Percentiles rank a stretch among this genome's conserved stretches.
phyloP scores from a whole-genome alignment of 2,329 filamentous ascomycete genomes.

The Phaeoacremonium minimum region DNA sequence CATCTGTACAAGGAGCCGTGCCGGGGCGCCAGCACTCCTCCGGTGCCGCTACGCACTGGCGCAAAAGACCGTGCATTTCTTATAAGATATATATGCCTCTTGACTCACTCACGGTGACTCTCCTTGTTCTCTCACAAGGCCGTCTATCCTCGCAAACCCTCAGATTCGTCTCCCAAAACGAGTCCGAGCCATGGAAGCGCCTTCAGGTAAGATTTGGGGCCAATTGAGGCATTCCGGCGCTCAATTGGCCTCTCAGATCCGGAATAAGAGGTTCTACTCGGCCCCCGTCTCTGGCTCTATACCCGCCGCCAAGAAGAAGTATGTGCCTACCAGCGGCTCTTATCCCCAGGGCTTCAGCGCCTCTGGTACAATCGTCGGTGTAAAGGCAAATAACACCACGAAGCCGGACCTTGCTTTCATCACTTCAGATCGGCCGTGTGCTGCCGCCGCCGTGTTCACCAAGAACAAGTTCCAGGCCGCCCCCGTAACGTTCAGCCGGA shows the following conservation, averaged over 20 bases:
- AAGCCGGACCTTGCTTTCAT: conserved; percentile 90
- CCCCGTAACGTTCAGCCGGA: conserved; percentile 79
- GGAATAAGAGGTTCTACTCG: conserved; percentile 43
- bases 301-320: conserved; percentile 81
- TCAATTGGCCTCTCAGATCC: conserved; percentile 19
- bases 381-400: conserved; percentile 87
- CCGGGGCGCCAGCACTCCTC: no score
- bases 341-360: conserved; percentile 89
- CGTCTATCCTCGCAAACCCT: no score
- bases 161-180: no score
- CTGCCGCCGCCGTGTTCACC: conserved; percentile 90
- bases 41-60: no score
- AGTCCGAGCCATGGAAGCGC: background rate
- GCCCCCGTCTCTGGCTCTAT: conserved; percentile 55
- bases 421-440: conserved; percentile 79
- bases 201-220: conserved; percentile 1
- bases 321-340: conserved; percentile 77
- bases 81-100: no score
- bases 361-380: conserved; percentile 83
- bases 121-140: no score
- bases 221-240: background rate
- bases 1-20: no score
- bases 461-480: conserved; percentile 98
- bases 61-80: no score
- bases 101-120: no score